These are phyloP conservation scores for Cercophora newfieldiana DNA, from an alignment of 495 filamentous ascomycete genomes.

Conservation along the genomic window DNA sequence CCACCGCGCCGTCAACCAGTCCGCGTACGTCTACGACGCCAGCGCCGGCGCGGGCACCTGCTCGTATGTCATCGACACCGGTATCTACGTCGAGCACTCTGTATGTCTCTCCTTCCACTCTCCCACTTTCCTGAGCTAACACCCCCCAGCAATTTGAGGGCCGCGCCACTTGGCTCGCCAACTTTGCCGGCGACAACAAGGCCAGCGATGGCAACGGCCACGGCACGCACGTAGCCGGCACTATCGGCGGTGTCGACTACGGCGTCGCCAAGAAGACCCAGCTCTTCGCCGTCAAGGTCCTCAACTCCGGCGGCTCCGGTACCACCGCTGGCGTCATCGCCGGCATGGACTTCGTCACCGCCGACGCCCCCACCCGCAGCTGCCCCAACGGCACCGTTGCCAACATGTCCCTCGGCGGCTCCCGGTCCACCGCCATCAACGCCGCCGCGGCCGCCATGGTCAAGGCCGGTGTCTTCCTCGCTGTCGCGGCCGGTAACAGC, in stretches of 20 bases:
- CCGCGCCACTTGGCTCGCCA: slow-evolving; percentile 50
- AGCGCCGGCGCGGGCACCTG: slow-evolving; percentile 59
- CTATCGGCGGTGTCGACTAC: slow-evolving; percentile 59
- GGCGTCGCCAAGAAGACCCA: slow-evolving; percentile 66
- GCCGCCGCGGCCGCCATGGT: slow-evolving; percentile 49
- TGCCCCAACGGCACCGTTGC: slow-evolving; percentile 42
- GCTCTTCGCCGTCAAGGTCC: slow-evolving; percentile 68
- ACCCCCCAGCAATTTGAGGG: slow-evolving; percentile 50
- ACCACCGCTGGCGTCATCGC: slow-evolving; percentile 41
- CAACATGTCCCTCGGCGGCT: slow-evolving; percentile 56
- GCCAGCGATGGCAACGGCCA: slow-evolving; percentile 45
- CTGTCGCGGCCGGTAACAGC: slow-evolving; percentile 56
- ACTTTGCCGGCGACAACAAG: slow-evolving; percentile 34
- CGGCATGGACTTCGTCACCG: slow-evolving; percentile 47
- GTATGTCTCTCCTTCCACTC: slow-evolving; percentile 31
- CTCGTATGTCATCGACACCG: slow-evolving; percentile 61
- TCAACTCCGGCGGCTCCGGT: slow-evolving; percentile 50
- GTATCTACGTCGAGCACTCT: slow-evolving; percentile 55
- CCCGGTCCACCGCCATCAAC: slow-evolving; percentile 53
- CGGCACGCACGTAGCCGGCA: slow-evolving; percentile 68
- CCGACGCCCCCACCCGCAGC: slow-evolving; percentile 32
- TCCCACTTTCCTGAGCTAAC: slow-evolving; percentile 18
- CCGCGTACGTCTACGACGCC: slow-evolving; percentile 59
- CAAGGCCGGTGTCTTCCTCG: slow-evolving; percentile 51
- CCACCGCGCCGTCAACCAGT: slow-evolving; percentile 46